These are phyloP conservation scores for Colletotrichum viniferum DNA, from an alignment of 2,329 filamentous ascomycete species.

Conservation along the genomic window DNA sequence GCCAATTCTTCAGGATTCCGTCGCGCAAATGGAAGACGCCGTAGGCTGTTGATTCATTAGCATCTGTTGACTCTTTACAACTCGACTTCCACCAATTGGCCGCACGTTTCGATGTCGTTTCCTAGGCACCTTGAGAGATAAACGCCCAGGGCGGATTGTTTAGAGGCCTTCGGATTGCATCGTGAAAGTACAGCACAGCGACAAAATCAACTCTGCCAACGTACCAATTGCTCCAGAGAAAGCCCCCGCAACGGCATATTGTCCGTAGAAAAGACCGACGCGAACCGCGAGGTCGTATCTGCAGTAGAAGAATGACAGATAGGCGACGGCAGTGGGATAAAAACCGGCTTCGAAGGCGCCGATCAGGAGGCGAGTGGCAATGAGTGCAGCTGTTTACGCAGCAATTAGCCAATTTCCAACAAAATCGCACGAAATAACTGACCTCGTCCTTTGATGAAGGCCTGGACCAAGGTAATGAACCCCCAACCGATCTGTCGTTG, in stretches of 20 bases:
- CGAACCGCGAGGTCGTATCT: conserved; percentile 60
- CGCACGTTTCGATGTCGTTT: neutral
- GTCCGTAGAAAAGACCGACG: conserved; percentile 60
- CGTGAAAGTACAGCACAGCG: neutral
- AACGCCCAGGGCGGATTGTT: neutral
- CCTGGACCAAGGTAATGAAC: conserved; percentile 29
- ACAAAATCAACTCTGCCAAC: neutral
- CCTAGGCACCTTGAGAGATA: neutral
- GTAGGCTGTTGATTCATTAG: conserved; percentile 29
- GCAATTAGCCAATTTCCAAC: neutral
- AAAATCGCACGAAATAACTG: conserved; percentile 2
- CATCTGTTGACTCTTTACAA: neutral
- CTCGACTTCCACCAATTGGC: neutral
- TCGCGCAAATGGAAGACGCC: conserved; percentile 42
- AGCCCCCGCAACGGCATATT: conserved; percentile 59
- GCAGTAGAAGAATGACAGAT: conserved; percentile 62
- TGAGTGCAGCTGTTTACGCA: conserved; percentile 22
- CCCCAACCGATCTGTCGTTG: conserved; percentile 38
- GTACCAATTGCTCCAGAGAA: conserved; percentile 54
- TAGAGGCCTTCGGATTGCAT: neutral
- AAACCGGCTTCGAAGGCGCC: conserved; percentile 51
- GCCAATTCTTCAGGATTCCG: conserved; percentile 39
- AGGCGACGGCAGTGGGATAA: conserved; percentile 63
- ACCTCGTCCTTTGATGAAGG: conserved; percentile 32
- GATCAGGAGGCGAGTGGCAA: conserved; percentile 26